Conservation (phyloP, 306 rosid species). For the Castanopsis chinensis region DNA sequence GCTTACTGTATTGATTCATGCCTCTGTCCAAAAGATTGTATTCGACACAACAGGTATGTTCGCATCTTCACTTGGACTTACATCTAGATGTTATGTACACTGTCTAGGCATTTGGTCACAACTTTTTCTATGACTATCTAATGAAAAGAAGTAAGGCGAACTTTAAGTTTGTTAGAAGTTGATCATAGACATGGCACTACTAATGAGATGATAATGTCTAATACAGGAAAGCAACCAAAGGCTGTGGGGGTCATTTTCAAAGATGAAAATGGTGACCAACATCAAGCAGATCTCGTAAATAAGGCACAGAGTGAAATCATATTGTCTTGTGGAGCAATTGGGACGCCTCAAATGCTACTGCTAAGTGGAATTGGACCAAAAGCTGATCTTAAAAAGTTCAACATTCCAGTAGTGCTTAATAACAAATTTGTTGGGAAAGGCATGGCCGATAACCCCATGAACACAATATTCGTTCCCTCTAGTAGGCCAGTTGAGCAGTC, state of each 20-base stretch:
- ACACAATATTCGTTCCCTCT: conserved; percentile 72
- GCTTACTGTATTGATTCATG: conserved; percentile 67
- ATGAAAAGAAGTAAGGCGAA: too few species aligned
- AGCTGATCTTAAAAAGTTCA: conserved; percentile 57
- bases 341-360: conserved; percentile 80
- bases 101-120: conserved; percentile 1
- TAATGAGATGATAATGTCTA: background rate
- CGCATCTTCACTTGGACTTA: background rate
- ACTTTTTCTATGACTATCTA: background rate
- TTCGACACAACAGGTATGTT: conserved; percentile 56
- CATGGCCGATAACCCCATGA: conserved; percentile 97
- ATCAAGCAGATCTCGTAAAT: conserved; percentile 53
- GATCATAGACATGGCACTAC: background rate
- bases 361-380: conserved; percentile 90
- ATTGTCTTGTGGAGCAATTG: conserved; percentile 82
- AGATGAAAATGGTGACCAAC: conserved; percentile 82
- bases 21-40: conserved; percentile 78
- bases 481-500: conserved; percentile 50
- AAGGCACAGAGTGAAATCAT: conserved; percentile 60
- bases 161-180: too few species aligned
- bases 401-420: conserved; percentile 59
- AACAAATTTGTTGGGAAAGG: conserved; percentile 79
- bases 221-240: conserved; percentile 61
- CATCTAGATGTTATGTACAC: background rate
- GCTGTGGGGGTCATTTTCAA: conserved; percentile 77